Base-by-base conservation (phyloP, 2,329 filamentous ascomycete species). In the Sordariomycetes sp. region DNA sequence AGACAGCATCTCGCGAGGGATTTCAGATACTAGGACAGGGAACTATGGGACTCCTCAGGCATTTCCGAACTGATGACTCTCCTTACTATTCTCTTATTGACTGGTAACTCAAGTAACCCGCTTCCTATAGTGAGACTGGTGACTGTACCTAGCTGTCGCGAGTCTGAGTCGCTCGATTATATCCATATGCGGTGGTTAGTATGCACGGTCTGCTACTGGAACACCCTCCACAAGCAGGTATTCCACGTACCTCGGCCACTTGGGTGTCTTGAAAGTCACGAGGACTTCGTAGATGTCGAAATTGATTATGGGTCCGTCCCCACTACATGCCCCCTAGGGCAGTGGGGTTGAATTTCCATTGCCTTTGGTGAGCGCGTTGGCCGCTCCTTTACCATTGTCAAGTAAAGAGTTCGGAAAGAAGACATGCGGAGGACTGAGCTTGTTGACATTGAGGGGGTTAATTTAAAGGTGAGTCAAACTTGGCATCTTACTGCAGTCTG, bases 141-240 rank as follows among this genome's bases (percentile, higher is more conserved):
- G 70, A 67, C 59, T 65, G 56, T 59, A 64, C 58, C 39, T 64
- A 53, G 28, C 62, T 65, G 0, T 84, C 81, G 80, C 32, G 61
- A 64, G 8, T 62, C 67, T 2, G 64, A 74, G 36, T 63, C 74
- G 61, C 75, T 84, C 62, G 81, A 85, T 66, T 78, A 78, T 59
- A 76, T 86, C 58, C 82, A 85, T 66, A 75, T 79, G 2, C 75
- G 78, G 2, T 64, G 80, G 62, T 73, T 87, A 68, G 71, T 74
- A 2, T 84, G 83, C 22, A 74, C 76, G 52, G 76, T 85, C 61
- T 66, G 71, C 1, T 76, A 82, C 61, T 86, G 82, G 70, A 70
- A 72, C 24, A 68, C 74, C 12, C 68, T 86, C 7, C 76, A 85
- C 59, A 66, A 67, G 15, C 77, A 80, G 59, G 67, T 75, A 0